Evolutionary conservation across 2,329 filamentous ascomycete genomes (phyloP), one percentile per base, ranked within the genome.

Genomic region (Ophiostoma piceae): DNA sequence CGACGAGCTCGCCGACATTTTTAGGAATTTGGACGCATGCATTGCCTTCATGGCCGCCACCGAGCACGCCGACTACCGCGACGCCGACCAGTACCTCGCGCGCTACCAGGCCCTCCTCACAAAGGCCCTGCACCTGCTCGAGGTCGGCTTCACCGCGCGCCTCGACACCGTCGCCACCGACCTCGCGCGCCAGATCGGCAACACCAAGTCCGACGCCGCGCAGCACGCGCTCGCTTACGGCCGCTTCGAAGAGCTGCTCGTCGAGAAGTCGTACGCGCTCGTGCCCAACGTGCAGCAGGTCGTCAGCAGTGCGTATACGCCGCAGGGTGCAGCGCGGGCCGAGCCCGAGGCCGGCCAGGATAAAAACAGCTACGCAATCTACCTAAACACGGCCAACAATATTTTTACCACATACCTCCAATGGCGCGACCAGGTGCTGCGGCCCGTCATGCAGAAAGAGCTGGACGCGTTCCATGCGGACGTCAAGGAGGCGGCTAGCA

Each of bases 1-100:
- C 70, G 88, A 90, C 67, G 90, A 91, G 64, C 97, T 98, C 76
- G 88, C 90, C 1, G 92, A 97, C 68, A 96, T 98, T 84, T 82
- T 99, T 67, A 85, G 87, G 66, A 94, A 92, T 73, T 83, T 99
- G 67, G 94, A 98, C 79, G 88, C 92, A 68, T 99, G 94, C 77
- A 87, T 99, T 74, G 90, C 89, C 39, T 98, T 98, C 77, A 97
- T 98, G 93, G 87, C 91, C 72, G 2, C 9, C 22, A 74, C 92
- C 90, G 86, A 91, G 9, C 88, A 87, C 35, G 8, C 5, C 35
- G 35, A 35, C 8, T 96, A 97, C 77, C 91, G 92, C 73, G 94
- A 98, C 78, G 90, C 94, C 2, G 90, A 93, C 72, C 88, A 90
- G 1, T 98, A 97, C 78, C 87, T 94, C 62, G 92, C 94, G 7